These are phyloP conservation scores for Angomonas deanei DNA, from an alignment of 208 protist species.

Conservation along the genomic window DNA sequence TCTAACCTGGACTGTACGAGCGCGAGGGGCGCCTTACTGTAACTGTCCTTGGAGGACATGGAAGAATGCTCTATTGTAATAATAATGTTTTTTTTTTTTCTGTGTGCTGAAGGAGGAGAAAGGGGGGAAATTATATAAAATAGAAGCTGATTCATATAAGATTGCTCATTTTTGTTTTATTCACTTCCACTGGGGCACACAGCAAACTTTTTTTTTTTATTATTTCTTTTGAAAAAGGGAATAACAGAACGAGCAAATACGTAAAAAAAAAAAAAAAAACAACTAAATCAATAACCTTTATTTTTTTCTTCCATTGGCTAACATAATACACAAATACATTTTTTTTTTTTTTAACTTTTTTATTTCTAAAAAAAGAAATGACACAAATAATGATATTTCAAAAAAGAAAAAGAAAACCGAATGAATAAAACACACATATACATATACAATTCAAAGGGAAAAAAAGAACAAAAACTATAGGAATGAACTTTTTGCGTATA, in stretches of 20 bases:
- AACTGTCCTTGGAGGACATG: background rate
- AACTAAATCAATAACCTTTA: background rate
- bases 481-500: background rate
- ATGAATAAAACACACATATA: background rate
- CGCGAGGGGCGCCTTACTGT: slow-evolving; percentile 21
- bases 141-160: too few relatives aligned
- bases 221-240: background rate
- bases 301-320: background rate
- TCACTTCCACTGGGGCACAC: too few relatives aligned
- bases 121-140: background rate
- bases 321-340: background rate
- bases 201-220: background rate
- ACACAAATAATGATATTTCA: background rate
- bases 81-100: background rate
- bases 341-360: background rate
- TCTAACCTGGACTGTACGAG: slow-evolving; percentile 36
- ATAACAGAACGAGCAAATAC: background rate
- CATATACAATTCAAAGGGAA: slow-evolving; percentile 10
- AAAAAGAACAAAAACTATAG: slow-evolving; percentile 9
- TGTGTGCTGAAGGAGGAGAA: background rate
- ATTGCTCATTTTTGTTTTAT: too few relatives aligned
- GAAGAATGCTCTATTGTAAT: background rate
- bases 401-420: slow-evolving; percentile 15
- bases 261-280: background rate
- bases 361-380: slow-evolving; percentile 8